Evolutionary conservation across 352 stramenopile species (phyloP).

Genomic region (Phytophthora ramorum): DNA sequence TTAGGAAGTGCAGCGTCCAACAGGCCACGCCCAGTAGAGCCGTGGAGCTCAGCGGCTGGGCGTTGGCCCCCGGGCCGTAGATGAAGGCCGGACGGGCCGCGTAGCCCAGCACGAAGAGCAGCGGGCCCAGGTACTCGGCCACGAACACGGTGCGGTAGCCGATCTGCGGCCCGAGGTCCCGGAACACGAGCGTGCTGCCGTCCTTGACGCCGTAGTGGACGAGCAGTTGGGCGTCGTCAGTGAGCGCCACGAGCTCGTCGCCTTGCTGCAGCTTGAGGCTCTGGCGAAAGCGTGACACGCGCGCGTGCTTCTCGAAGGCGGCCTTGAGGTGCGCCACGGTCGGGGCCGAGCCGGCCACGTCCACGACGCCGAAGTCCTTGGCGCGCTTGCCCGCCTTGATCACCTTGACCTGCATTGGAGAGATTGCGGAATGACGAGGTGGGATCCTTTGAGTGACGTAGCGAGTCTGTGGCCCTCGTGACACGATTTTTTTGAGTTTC

Average conservation of each 20-base stretch:
- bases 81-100: conserved; percentile 70
- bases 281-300: conserved; percentile 66
- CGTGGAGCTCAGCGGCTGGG: conserved; percentile 48
- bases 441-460: conserved; percentile 7
- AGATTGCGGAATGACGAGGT: conserved; percentile 21
- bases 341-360: conserved; percentile 39
- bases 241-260: conserved; percentile 45
- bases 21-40: conserved; percentile 61
- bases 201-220: conserved; percentile 63
- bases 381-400: conserved; percentile 54
- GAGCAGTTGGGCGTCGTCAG: conserved; percentile 66
- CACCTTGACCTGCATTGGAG: conserved; percentile 70
- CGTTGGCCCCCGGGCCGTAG: conserved; percentile 60
- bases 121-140: conserved; percentile 84
- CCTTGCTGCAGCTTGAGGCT: conserved; percentile 60
- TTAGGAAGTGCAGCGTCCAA: conserved; percentile 89
- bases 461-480: too few species aligned
- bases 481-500: too few species aligned
- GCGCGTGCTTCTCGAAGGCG: conserved; percentile 57
- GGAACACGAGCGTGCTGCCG: conserved; percentile 65
- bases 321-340: conserved; percentile 64
- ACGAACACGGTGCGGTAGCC: conserved; percentile 91
- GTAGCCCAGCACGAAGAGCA: conserved; percentile 88
- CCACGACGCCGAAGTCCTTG: conserved; percentile 63
- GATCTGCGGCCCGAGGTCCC: conserved; percentile 88